phyloP scores from a whole-genome alignment of 78 protist species.

The slime mould (Dictyostelium discoideum) region DNA sequence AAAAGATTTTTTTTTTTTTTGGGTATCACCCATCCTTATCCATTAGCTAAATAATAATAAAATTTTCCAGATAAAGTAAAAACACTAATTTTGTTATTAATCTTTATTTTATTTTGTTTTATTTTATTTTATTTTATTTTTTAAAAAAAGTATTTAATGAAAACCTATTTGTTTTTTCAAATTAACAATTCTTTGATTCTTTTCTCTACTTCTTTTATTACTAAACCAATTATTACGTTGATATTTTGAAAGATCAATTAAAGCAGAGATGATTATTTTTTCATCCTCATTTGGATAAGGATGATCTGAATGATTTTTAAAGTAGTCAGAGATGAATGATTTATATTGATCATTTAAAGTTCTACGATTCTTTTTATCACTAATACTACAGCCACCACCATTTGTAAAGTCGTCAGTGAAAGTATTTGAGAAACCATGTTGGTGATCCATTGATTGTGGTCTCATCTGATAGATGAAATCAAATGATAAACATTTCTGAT shows the following conservation, averaged over 20 bases:
- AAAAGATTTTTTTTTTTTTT: too few species aligned
- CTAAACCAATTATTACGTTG: conserved; percentile 33
- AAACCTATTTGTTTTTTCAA: not conserved
- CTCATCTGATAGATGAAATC: conserved; percentile 29
- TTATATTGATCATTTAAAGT: conserved; percentile 12
- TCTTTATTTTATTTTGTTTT: too few species aligned
- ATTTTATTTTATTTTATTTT: too few species aligned
- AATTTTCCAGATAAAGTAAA: too few species aligned
- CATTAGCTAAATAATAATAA: too few species aligned
- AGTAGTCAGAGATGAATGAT: not conserved
- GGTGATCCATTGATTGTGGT: not conserved
- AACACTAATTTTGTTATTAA: too few species aligned
- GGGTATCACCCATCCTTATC: too few species aligned
- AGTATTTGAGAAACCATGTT: not conserved
- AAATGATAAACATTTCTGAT: conserved; percentile 18
- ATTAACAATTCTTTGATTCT: conserved; percentile 1
- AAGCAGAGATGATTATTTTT: conserved; percentile 15
- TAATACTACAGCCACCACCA: not conserved
- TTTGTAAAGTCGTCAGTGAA: not conserved
- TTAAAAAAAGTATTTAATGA: not conserved
- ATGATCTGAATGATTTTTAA: not conserved
- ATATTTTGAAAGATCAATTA: conserved; percentile 30
- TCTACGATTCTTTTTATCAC: conserved; percentile 19
- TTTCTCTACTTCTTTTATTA: conserved; percentile 21
- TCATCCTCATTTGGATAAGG: conserved; percentile 57